Conservation (phyloP, 345 rosid species). For the Orychophragmus violaceus region DNA sequence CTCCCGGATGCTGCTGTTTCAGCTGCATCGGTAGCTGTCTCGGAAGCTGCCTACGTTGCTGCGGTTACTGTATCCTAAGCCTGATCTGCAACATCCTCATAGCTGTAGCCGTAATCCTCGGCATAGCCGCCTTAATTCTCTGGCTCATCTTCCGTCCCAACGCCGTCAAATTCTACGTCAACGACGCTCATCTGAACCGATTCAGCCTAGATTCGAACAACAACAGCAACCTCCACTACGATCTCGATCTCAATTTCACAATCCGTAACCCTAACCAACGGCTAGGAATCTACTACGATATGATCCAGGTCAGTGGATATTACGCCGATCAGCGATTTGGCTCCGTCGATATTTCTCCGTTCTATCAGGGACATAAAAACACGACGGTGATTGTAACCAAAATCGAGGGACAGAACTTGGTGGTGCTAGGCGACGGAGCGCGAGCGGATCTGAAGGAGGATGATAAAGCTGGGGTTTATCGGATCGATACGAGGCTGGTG, state of each 20-base stretch:
- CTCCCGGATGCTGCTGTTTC: conserved; percentile 38
- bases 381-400: conserved; percentile 40
- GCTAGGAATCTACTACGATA: conserved; percentile 45
- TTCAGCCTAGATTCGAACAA: conserved; percentile 37
- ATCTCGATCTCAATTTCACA: conserved; percentile 45
- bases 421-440: conserved; percentile 32
- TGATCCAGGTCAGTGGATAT: conserved; percentile 36
- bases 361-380: conserved; percentile 71
- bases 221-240: conserved; percentile 36
- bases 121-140: conserved; percentile 33
- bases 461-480: conserved; percentile 32
- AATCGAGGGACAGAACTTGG: conserved; percentile 34
- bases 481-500: conserved; percentile 41
- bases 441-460: conserved; percentile 30
- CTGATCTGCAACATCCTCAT: conserved; percentile 45
- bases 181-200: conserved; percentile 37
- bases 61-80: conserved; percentile 57
- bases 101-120: conserved; percentile 32
- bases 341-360: conserved; percentile 27
- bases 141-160: conserved; percentile 73
- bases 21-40: conserved; percentile 36
- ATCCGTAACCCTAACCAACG: conserved; percentile 60
- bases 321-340: conserved; percentile 42
- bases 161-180: conserved; percentile 42
- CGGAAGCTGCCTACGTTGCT: conserved; percentile 29